Evolutionary conservation across 2,329 filamentous ascomycete genomes (phyloP), one percentile per base, ranked within the genome.

Genomic region (Huntiella bhutanensis): DNA sequence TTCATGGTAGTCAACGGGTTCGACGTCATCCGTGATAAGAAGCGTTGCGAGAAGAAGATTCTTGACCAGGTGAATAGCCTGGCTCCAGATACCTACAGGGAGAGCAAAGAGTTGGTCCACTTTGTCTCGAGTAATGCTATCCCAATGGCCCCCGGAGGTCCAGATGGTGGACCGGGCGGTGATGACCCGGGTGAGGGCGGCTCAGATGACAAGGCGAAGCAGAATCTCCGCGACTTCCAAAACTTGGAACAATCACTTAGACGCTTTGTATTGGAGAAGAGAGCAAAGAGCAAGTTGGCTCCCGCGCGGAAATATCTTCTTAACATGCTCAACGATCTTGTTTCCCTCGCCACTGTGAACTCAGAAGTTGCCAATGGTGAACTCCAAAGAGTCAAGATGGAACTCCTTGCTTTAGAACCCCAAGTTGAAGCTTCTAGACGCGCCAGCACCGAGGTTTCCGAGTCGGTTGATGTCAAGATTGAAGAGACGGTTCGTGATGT

Each of bases 1-100:
- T 98, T 98, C 61, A 93, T 98, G 61, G 91, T 98, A 11, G 91
- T 98, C 53, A 98, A 98, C 59, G 87, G 88, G 13, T 98, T 86
- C 56, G 91, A 98, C 62, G 81, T 82, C 51, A 96, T 98, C 55
- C 73, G 81, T 52, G 87, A 96, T 61, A 91, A 95, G 65, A 71
- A 84, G 50, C 73, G 88, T 49, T 96, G 88, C 60, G 75, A 94
- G 60, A 85, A 91, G 57, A 82, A 85, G 75, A 91, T 98, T 43
- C 61, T 98, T 49, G 86, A 95, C 55, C 88, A 96, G 61, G 79
- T 98, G 12, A 69, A 73, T 42, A 76, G 77, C 19, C 69, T 98
- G n/a, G 96, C 88, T 57, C 91, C 88, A 2, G 78, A 80, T 44
- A 98, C 91, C 0, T 82, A 79, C 68, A 96, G 96, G 59, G 91